These are phyloP conservation scores for Magnolia officinalis DNA, from an alignment of 164 flowering plant genomes.

Conservation along the genomic window DNA sequence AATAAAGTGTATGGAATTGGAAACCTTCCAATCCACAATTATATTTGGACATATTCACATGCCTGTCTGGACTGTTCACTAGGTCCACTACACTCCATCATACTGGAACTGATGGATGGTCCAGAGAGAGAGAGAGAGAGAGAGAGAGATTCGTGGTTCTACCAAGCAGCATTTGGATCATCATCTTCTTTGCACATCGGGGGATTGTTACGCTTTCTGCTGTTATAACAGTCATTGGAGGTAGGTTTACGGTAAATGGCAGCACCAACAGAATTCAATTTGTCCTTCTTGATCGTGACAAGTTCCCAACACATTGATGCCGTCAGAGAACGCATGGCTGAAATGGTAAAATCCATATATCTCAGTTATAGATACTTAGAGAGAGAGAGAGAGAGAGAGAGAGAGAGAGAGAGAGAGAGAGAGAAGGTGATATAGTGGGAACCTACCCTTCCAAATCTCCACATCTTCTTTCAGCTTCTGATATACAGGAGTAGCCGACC, in stretches of 20 bases:
- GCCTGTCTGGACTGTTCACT: neutral
- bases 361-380: constrained; percentile 11
- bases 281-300: constrained; percentile 41
- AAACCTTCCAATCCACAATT: neutral
- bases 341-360: neutral
- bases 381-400: neutral
- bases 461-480: constrained; percentile 79
- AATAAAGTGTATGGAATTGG: neutral
- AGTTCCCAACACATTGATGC: constrained; percentile 77
- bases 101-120: too few relatives aligned
- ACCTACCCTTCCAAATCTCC: constrained; percentile 81
- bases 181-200: constrained; percentile 69
- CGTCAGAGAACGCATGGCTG: constrained; percentile 70
- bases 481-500: constrained; percentile 99
- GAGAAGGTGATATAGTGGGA: neutral
- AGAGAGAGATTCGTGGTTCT: constrained; percentile 5
- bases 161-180: constrained; percentile 85
- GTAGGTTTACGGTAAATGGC: constrained; percentile 69
- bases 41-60: neutral
- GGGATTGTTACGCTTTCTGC: constrained; percentile 48
- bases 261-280: constrained; percentile 49
- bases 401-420: neutral
- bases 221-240: constrained; percentile 59
- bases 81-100: neutral
- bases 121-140: neutral